These are phyloP conservation scores for Achlya hypogyna DNA, from an alignment of 352 stramenopile species.

Conservation along the genomic window DNA sequence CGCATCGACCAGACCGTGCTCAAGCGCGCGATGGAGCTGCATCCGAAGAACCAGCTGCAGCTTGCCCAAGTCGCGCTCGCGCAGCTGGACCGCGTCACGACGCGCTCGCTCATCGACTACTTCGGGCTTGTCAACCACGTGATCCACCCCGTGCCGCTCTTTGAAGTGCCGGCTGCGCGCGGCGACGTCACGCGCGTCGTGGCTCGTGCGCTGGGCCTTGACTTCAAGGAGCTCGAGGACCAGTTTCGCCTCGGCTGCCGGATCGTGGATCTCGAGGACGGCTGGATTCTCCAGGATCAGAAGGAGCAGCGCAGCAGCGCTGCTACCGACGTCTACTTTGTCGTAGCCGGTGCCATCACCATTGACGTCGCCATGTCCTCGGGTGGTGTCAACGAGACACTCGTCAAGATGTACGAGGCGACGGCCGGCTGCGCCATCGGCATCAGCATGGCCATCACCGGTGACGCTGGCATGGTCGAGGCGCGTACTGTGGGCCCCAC, in stretches of 20 bases:
- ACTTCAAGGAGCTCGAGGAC: constrained; percentile 13
- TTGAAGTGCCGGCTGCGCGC: constrained; percentile 25
- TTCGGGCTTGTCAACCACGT: constrained; percentile 53
- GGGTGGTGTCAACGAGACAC: constrained; percentile 24
- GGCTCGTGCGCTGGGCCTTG: constrained; percentile 38
- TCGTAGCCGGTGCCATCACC: constrained; percentile 45
- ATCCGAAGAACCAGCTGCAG: constrained; percentile 66
- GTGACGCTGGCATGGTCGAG: constrained; percentile 20
- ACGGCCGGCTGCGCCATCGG: constrained; percentile 58
- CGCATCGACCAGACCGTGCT: constrained; percentile 47
- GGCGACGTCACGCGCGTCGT: constrained; percentile 26
- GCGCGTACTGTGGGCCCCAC: constrained; percentile 2
- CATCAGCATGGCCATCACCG: constrained; percentile 55
- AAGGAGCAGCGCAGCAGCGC: constrained; percentile 10
- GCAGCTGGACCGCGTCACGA: constrained; percentile 77
- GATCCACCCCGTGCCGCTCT: constrained; percentile 27
- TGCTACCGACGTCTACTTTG: constrained; percentile 35
- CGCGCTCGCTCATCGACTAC: constrained; percentile 69
- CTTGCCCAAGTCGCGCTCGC: constrained; percentile 60
- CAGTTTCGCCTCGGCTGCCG: background rate
- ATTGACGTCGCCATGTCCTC: constrained; percentile 36
- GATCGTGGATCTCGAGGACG: background rate
- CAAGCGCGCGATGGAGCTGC: constrained; percentile 37
- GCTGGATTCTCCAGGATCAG: background rate
- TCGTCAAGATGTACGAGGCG: constrained; percentile 40